phyloP scores from a whole-genome alignment of 441 rosid genomes.

The Gossypium gossypioides region DNA sequence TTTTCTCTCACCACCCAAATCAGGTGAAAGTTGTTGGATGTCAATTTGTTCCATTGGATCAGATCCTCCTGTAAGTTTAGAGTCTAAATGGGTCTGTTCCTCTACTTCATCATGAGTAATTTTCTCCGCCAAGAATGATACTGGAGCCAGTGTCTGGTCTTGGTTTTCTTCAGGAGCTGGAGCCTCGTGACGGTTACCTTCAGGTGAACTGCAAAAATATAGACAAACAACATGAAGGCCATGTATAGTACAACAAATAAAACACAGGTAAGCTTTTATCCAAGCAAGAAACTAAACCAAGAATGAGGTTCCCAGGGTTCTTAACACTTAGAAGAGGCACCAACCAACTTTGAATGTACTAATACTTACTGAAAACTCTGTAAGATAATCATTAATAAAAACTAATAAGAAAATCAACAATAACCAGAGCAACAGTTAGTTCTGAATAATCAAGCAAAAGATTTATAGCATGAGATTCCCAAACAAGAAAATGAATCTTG shows the following conservation, averaged over 20 bases:
- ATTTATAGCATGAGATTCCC: neutral
- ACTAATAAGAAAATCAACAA: neutral
- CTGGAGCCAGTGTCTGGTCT: constrained; percentile 38
- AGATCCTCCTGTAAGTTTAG: constrained; percentile 32
- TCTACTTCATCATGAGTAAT: constrained; percentile 25
- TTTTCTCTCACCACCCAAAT: constrained; percentile 51
- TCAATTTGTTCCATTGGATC: constrained; percentile 35
- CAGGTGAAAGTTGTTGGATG: constrained; percentile 50
- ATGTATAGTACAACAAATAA: neutral
- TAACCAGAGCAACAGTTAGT: neutral
- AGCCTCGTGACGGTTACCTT: constrained; percentile 37
- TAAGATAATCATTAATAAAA: neutral
- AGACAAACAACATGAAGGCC: constrained; percentile 12
- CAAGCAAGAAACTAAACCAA: neutral
- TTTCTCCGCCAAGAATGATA: constrained; percentile 34
- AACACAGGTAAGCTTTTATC: neutral
- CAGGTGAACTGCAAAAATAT: constrained; percentile 60
- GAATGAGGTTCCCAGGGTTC: neutral
- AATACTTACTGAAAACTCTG: neutral
- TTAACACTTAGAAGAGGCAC: constrained; percentile 1
- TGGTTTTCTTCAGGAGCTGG: constrained; percentile 41
- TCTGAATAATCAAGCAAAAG: neutral
- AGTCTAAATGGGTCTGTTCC: constrained; percentile 29
- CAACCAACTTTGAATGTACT: neutral
- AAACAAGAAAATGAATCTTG: neutral